These are phyloP conservation scores for Arachis hypogaea DNA, from an alignment of 306 rosid species.

Conservation along the genomic window DNA sequence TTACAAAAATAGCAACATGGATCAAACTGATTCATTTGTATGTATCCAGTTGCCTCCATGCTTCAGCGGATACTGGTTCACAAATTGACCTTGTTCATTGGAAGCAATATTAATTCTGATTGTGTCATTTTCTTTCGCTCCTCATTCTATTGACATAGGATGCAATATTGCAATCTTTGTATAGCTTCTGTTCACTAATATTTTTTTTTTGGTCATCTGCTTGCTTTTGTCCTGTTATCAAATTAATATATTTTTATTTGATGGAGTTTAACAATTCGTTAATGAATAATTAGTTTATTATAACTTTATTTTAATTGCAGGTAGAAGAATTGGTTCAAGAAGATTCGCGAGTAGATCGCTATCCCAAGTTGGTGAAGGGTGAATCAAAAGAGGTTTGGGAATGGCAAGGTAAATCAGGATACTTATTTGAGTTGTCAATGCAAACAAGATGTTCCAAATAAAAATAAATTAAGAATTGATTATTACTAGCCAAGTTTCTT, in stretches of 20 bases:
- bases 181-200: slow-evolving; percentile 12
- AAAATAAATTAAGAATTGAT: slow-evolving; percentile 5
- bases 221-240: not conserved
- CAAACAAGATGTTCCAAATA: slow-evolving; percentile 9
- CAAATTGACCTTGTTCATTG: slow-evolving; percentile 32
- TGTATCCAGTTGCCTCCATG: slow-evolving; percentile 16
- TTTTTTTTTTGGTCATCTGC: slow-evolving; percentile 8
- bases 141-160: slow-evolving; percentile 23
- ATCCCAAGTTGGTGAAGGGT: slow-evolving; percentile 88
- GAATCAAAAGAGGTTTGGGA: slow-evolving; percentile 96
- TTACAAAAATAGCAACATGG: slow-evolving; percentile 21
- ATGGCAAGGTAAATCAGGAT: slow-evolving; percentile 64
- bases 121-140: slow-evolving; percentile 9
- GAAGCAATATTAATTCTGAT: not conserved
- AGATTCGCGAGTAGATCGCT: slow-evolving; percentile 87
- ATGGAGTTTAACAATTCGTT: slow-evolving; percentile 17
- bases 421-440: slow-evolving; percentile 21
- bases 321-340: slow-evolving; percentile 91
- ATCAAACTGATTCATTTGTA: slow-evolving; percentile 31
- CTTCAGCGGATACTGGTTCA: slow-evolving; percentile 24
- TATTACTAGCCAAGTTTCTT: not conserved
- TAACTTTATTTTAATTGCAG: slow-evolving; percentile 49
- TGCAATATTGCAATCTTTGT: slow-evolving; percentile 21
- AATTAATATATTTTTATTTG: slow-evolving; percentile 1
- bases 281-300: slow-evolving; percentile 3